Base-by-base conservation (phyloP, 306 rosid genomes). In the Biancaea sappan region DNA sequence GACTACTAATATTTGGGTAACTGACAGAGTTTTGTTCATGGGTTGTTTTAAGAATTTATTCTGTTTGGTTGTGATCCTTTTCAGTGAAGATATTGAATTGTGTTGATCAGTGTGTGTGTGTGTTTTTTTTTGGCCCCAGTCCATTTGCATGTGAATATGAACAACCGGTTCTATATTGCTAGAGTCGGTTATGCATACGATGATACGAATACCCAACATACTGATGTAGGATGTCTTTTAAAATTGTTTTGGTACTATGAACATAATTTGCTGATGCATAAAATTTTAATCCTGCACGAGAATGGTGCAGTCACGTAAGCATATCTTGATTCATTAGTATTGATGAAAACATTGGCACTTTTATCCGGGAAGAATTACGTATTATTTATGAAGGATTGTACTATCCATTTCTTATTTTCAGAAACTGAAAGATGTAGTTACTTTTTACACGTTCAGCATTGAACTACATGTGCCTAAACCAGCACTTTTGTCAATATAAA, bases 401-500 rank as follows among this genome's bases (percentile, higher is more conserved):
- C 38, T 14, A 28, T 57, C 8, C 4, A 10, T 26, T 1, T 13
- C 28, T 26, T 26, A 14, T 2, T 58, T 58, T n/a, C n/a, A 4
- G 40, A 58, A 15, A 15, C 40, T 22, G 6, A 29, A 15, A 53
- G 16, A 15, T 40, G 8, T 29, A 2, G n/a, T 5, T 19, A 51
- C 29, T 8, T 21, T 51, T 31, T 25, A 29, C 40, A 14, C 0
- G 0, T 28, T 22, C 15, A 54, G 64, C 38, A 57, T 58, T 58
- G 18, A 28, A 29, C 37, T 14, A 40, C 34, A 53, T 28, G 15
- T 60, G 19, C 46, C 57, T 38, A 28, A 67, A 66, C 37, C 46
- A 32, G 47, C 19, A 16, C 73, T 52, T 22, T 79, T 43, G 34
- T 67, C 52, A 54, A 72, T 56, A 29, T 50, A 7, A 57, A 65